These are phyloP conservation scores for Paxillus ammoniavirescens DNA, from an alignment of 768 basidiomycete species.

Conservation along the genomic window DNA sequence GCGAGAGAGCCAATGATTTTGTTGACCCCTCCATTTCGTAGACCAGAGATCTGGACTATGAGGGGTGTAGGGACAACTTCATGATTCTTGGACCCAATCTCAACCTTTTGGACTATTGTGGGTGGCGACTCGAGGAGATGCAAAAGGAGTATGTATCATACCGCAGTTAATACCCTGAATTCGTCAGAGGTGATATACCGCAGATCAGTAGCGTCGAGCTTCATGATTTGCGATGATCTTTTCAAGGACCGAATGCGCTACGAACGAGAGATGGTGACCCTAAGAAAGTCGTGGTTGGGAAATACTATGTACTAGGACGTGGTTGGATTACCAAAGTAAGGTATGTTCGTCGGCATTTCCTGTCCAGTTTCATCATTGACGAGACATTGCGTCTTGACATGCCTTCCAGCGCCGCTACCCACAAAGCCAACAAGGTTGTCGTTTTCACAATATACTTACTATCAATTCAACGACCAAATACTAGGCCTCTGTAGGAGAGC, in stretches of 20 bases:
- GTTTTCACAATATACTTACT: background rate
- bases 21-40: constrained; percentile 90
- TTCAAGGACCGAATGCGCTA: background rate
- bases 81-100: constrained; percentile 98
- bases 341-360: background rate
- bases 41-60: constrained; percentile 90
- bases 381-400: constrained; percentile 3
- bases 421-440: constrained; percentile 36
- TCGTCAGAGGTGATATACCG: constrained; percentile 91
- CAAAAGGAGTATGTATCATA: constrained; percentile 29
- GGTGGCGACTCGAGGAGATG: constrained; percentile 5
- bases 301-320: constrained; percentile 4
- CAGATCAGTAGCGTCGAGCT: constrained; percentile 91
- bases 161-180: constrained; percentile 95
- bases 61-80: constrained; percentile 89
- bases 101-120: constrained; percentile 56
- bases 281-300: background rate
- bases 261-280: background rate
- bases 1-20: constrained; percentile 88
- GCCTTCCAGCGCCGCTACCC: constrained; percentile 19
- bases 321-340: constrained; percentile 3
- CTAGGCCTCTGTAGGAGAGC: constrained; percentile 23
- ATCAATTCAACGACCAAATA: background rate
- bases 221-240: constrained; percentile 50
- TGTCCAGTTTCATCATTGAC: background rate